phyloP scores from a whole-genome alignment of 495 filamentous ascomycete genomes.

The Daldinia loculata region DNA sequence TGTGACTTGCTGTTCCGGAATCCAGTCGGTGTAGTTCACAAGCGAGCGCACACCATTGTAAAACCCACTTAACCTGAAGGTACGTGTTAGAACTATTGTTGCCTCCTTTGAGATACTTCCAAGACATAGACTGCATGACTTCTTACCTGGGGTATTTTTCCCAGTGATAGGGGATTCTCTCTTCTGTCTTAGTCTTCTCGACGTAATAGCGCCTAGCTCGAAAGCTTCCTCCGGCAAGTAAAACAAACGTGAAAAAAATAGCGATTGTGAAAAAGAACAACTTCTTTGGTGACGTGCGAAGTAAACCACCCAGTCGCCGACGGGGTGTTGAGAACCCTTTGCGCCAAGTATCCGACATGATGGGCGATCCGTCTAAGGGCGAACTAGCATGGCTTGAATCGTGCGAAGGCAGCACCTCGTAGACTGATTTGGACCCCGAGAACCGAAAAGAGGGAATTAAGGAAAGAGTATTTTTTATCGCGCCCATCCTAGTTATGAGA shows the following conservation, averaged over 20 bases:
- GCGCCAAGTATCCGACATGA: constrained; percentile 35
- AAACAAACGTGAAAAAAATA: constrained; percentile 36
- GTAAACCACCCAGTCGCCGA: constrained; percentile 28
- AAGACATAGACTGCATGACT: constrained; percentile 9
- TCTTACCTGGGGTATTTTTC: constrained; percentile 39
- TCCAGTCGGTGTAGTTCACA: constrained; percentile 64
- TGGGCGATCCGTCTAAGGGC: constrained; percentile 30
- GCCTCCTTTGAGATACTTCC: neutral
- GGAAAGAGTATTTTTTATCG: constrained; percentile 34
- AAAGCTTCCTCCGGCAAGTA: constrained; percentile 34
- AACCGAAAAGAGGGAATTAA: constrained; percentile 33
- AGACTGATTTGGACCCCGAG: constrained; percentile 28
- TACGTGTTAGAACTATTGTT: constrained; percentile 16
- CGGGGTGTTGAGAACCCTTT: constrained; percentile 24
- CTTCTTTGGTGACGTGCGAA: constrained; percentile 43
- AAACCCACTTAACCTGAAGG: constrained; percentile 66
- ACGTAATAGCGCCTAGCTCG: constrained; percentile 35
- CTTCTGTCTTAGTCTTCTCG: constrained; percentile 22
- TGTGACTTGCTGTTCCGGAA: constrained; percentile 68
- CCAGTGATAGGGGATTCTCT: constrained; percentile 42
- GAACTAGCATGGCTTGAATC: constrained; percentile 38
- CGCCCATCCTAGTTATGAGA: constrained; percentile 27
- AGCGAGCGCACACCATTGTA: constrained; percentile 74
- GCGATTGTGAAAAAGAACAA: constrained; percentile 34
- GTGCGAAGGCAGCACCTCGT: constrained; percentile 39